A percentile compares a stretch with the other conserved stretches of the same genome.
These are phyloP conservation scores for Diaporthe vexans DNA, from an alignment of 2,329 filamentous ascomycete species.

Conservation along the genomic window DNA sequence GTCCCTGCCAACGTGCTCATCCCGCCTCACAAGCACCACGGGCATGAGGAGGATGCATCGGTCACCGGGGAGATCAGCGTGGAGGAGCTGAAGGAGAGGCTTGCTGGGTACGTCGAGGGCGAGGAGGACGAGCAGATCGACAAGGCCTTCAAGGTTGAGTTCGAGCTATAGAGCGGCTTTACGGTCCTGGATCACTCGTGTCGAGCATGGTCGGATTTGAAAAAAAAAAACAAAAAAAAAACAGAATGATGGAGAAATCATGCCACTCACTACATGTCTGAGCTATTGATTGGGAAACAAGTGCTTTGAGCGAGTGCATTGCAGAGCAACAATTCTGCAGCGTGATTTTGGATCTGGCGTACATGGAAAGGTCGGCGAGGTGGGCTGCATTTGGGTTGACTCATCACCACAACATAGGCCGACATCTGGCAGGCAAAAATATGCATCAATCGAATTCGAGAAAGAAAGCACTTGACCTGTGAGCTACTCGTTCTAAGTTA, in stretches of 20 bases:
- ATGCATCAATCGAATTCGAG: no score
- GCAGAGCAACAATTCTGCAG: slow-evolving; percentile 28
- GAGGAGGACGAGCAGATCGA: slow-evolving; percentile 40
- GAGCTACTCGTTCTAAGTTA: no score
- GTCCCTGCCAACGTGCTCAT: slow-evolving; percentile 81
- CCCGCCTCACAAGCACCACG: slow-evolving; percentile 73
- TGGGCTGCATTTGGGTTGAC: slow-evolving; percentile 10
- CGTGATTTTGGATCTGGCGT: background rate
- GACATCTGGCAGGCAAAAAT: slow-evolving; percentile 17
- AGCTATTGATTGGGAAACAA: no score
- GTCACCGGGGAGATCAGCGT: slow-evolving; percentile 66
- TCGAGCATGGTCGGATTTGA: background rate
- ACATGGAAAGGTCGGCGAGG: background rate
- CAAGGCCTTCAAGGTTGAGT: background rate
- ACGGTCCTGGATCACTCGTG: no score
- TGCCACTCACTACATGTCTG: slow-evolving; percentile 7
- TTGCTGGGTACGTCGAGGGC: slow-evolving; percentile 60
- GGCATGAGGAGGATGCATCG: slow-evolving; percentile 50
- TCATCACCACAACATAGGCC: slow-evolving; percentile 8
- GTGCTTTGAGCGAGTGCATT: background rate
- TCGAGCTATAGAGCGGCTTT: slow-evolving; percentile 37
- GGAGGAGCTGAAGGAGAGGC: slow-evolving; percentile 71
- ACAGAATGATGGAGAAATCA: background rate
- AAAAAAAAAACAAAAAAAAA: no score
- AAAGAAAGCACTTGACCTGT: no score